These are phyloP conservation scores for Euryodendron excelsum DNA, from an alignment of 148 eudicot genomes.

Conservation along the genomic window DNA sequence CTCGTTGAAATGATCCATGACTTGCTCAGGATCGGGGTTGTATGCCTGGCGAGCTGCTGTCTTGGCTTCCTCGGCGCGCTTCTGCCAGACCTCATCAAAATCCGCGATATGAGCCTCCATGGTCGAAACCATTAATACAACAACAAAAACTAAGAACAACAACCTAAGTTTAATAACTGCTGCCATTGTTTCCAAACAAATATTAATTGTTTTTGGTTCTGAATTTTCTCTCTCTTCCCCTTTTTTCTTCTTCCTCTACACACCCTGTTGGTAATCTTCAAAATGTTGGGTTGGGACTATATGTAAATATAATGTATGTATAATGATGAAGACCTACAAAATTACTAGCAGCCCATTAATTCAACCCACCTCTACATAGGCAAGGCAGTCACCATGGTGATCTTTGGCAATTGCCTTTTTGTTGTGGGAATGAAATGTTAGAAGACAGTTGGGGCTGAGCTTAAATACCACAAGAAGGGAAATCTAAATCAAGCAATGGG, in stretches of 20 bases:
- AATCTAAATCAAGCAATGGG: constrained; percentile 20
- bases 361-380: not conserved
- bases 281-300: no score
- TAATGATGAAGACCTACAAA: not conserved
- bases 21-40: constrained; percentile 36
- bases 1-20: constrained; percentile 23
- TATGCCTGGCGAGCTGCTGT: constrained; percentile 31
- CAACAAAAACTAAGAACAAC: constrained; percentile 27
- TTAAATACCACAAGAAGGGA: not conserved
- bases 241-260: not conserved
- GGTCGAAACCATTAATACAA: constrained; percentile 19
- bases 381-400: constrained; percentile 9
- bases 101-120: constrained; percentile 27
- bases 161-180: constrained; percentile 14
- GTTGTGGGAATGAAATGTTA: not conserved
- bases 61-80: constrained; percentile 33
- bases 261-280: not conserved
- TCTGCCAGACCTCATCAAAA: constrained; percentile 46
- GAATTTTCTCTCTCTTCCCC: not conserved
- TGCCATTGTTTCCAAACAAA: constrained; percentile 12
- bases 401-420: constrained; percentile 12
- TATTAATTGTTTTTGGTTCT: not conserved
- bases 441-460: not conserved
- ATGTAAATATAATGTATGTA: no score
- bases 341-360: not conserved